Evolutionary conservation across 768 basidiomycete genomes (phyloP).

Genomic region (Dictyophora rubrovolvata): DNA sequence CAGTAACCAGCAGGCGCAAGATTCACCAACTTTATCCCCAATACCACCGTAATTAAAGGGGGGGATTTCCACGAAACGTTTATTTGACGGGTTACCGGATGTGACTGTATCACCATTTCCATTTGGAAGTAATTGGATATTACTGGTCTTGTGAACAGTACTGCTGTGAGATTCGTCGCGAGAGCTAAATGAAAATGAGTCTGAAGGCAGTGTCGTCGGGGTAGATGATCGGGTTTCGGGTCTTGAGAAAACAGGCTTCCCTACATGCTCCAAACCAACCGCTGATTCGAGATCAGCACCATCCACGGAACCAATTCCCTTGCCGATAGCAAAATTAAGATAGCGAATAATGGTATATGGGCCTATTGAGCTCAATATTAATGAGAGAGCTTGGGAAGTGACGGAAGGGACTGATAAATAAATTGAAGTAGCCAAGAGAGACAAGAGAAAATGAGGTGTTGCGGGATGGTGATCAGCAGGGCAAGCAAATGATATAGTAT

Average conservation of each 20-base stretch:
- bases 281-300: constrained; percentile 43
- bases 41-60: constrained; percentile 76
- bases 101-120: constrained; percentile 10
- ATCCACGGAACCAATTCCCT: constrained; percentile 37
- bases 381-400: constrained; percentile 62
- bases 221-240: neutral
- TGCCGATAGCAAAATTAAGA: constrained; percentile 74
- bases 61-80: constrained; percentile 17
- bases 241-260: neutral
- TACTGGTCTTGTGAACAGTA: neutral
- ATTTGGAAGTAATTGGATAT: neutral
- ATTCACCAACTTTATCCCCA: constrained; percentile 86
- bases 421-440: constrained; percentile 76
- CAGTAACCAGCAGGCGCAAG: constrained; percentile 77
- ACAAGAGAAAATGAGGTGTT: constrained; percentile 71
- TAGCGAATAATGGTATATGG: constrained; percentile 70
- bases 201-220: neutral
- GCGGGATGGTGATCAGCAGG: constrained; percentile 60
- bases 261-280: constrained; percentile 51
- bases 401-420: constrained; percentile 77
- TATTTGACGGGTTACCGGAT: neutral
- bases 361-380: constrained; percentile 64
- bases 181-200: neutral
- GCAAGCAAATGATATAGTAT: constrained; percentile 15
- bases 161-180: neutral